A percentile compares a stretch with the other conserved stretches of the same genome.
phyloP scores from a whole-genome alignment of 2,329 filamentous ascomycete species.

The Penicillium sp. region DNA sequence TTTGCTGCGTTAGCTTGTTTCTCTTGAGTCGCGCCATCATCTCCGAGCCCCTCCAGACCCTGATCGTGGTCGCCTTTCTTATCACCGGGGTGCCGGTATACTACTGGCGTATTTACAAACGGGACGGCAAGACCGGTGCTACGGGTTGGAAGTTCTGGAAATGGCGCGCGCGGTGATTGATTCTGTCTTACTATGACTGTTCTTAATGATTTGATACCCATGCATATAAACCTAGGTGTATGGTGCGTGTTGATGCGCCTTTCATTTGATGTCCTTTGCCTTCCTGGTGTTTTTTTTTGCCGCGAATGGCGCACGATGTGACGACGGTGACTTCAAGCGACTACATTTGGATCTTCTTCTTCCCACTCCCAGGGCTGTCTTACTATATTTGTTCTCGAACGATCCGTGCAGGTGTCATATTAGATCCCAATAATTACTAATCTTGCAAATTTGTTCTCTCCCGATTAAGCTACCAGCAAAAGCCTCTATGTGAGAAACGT shows the following conservation, averaged over 20 bases:
- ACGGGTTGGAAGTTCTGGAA: slow-evolving; percentile 48
- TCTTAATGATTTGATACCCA: slow-evolving; percentile 26
- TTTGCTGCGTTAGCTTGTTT: slow-evolving; percentile 96
- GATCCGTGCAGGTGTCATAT: background rate
- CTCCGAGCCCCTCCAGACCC: slow-evolving; percentile 82
- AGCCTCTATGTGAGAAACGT: background rate
- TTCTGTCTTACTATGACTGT: background rate
- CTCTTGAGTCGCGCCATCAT: slow-evolving; percentile 85
- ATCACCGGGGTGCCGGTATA: slow-evolving; percentile 81
- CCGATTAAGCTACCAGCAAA: background rate
- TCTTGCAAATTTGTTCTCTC: background rate
- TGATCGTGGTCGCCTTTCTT: slow-evolving; percentile 83
- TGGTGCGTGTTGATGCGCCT: slow-evolving; percentile 3
- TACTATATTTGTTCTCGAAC: slow-evolving; percentile 9
- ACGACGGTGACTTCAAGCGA: slow-evolving; percentile 14
- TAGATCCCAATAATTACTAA: slow-evolving; percentile 12
- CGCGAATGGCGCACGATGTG: slow-evolving; percentile 18
- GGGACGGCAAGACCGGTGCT: slow-evolving; percentile 47
- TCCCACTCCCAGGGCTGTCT: slow-evolving; percentile 5
- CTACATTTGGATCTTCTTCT: slow-evolving; percentile 7
- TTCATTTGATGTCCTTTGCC: background rate
- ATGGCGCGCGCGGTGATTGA: slow-evolving; percentile 15
- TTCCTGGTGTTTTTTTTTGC: background rate
- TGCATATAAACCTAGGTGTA: slow-evolving; percentile 24
- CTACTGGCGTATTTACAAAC: slow-evolving; percentile 75